Evolutionary conservation across 108 stramenopile genomes (phyloP).

Genomic region (Mediolabrus comicus): DNA sequence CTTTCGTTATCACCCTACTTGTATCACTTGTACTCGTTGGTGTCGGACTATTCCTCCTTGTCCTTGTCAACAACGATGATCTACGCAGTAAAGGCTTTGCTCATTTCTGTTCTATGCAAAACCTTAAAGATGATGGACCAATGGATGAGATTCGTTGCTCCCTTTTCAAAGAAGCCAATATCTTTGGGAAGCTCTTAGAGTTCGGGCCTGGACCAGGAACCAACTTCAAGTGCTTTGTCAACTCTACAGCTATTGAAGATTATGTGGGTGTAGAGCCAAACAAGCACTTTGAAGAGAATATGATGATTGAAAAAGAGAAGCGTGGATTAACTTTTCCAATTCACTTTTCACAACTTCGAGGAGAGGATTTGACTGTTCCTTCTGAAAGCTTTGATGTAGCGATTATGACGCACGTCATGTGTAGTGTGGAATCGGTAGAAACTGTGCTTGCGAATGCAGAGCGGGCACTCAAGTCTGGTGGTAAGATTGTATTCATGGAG

Average conservation of each 20-base stretch:
- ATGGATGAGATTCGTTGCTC: constrained; percentile 31
- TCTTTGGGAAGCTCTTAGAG: constrained; percentile 40
- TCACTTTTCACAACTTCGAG: constrained; percentile 29
- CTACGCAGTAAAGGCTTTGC: constrained; percentile 24
- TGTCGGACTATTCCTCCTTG: constrained; percentile 20
- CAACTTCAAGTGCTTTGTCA: constrained; percentile 50
- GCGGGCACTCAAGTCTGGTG: constrained; percentile 61
- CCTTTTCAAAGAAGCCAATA: constrained; percentile 16
- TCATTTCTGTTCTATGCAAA: constrained; percentile 21
- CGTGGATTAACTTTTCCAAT: constrained; percentile 42
- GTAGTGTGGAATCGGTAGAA: constrained; percentile 42
- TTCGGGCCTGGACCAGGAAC: constrained; percentile 61
- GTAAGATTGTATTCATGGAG: constrained; percentile 56
- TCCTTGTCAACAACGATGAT: constrained; percentile 12
- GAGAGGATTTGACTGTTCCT: constrained; percentile 32
- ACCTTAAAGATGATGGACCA: constrained; percentile 12
- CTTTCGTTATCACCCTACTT: constrained; percentile 13
- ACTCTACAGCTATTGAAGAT: constrained; percentile 30
- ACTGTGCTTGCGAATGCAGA: constrained; percentile 54
- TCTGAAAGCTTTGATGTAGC: constrained; percentile 44
- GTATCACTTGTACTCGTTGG: constrained; percentile 16
- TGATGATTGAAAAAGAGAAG: constrained; percentile 23
- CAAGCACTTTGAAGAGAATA: constrained; percentile 33
- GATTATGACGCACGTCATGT: constrained; percentile 52
- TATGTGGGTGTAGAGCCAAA: constrained; percentile 63